phyloP scores from a whole-genome alignment of 352 stramenopile species.

The Globisporangium cederbergense region DNA sequence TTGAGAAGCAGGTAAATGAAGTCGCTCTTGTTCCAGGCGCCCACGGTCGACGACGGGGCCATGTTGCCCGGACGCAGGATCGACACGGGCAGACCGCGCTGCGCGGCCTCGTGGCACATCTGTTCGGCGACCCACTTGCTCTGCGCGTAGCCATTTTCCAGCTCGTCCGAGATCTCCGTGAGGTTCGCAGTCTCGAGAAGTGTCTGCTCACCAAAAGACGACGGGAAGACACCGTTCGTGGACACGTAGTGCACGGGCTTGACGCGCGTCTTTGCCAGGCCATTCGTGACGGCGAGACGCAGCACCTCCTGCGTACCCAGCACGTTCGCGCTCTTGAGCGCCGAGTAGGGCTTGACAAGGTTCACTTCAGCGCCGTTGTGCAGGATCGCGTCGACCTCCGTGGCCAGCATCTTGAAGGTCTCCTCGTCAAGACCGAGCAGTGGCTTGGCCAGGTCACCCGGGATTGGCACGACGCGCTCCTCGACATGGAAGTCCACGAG shows the following conservation, averaged over 20 bases:
- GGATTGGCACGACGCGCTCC: slow-evolving; percentile 56
- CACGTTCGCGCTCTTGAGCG: slow-evolving; percentile 87
- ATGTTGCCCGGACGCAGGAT: slow-evolving; percentile 91
- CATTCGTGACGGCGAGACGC: slow-evolving; percentile 81
- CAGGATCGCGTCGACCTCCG: slow-evolving; percentile 88
- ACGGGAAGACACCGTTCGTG: slow-evolving; percentile 90
- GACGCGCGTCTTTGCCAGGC: slow-evolving; percentile 68
- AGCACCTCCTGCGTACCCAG: slow-evolving; percentile 88
- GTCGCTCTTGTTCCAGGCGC: slow-evolving; percentile 85
- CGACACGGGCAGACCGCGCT: slow-evolving; percentile 79
- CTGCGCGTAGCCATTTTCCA: slow-evolving; percentile 86
- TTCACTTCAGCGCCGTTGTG: slow-evolving; percentile 92
- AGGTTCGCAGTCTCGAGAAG: slow-evolving; percentile 56
- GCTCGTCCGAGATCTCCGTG: slow-evolving; percentile 45
- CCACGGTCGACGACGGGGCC: slow-evolving; percentile 53
- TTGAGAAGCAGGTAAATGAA: slow-evolving; percentile 89
- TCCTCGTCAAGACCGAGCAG: slow-evolving; percentile 77
- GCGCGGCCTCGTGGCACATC: slow-evolving; percentile 74
- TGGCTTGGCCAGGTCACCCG: slow-evolving; percentile 77
- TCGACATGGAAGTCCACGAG: slow-evolving; percentile 61
- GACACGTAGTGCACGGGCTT: slow-evolving; percentile 89
- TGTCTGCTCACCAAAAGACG: slow-evolving; percentile 23
- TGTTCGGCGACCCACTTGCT: slow-evolving; percentile 92
- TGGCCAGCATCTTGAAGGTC: slow-evolving; percentile 85
- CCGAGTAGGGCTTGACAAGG: slow-evolving; percentile 88